phyloP scores from a whole-genome alignment of 2,329 filamentous ascomycete genomes.

The Pseudocercospora musae region DNA sequence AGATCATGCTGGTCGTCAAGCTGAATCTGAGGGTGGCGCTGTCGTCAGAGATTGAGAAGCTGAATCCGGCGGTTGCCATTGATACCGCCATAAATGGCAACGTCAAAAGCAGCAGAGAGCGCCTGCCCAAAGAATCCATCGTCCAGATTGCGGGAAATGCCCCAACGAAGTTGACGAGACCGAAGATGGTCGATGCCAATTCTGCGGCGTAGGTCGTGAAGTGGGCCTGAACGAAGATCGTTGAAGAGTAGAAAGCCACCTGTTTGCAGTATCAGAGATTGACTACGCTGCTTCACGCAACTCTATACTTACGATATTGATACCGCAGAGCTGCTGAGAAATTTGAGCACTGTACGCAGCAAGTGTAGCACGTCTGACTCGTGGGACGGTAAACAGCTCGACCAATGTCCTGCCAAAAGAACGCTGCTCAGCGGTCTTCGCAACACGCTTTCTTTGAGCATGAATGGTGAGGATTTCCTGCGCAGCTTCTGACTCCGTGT shows the following conservation, averaged over 20 bases:
- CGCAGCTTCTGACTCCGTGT: conserved; percentile 29
- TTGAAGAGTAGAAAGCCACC: conserved; percentile 36
- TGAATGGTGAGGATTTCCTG: conserved; percentile 35
- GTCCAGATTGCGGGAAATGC: conserved; percentile 44
- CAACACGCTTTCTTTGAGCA: conserved; percentile 20
- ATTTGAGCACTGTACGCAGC: conserved; percentile 34
- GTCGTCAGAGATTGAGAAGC: conserved; percentile 33
- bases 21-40: background rate
- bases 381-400: conserved; percentile 43
- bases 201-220: conserved; percentile 37
- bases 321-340: conserved; percentile 32
- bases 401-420: conserved; percentile 34
- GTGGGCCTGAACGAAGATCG: conserved; percentile 36
- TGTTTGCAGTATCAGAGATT: background rate
- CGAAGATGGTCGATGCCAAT: conserved; percentile 42
- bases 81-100: conserved; percentile 34
- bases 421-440: conserved; percentile 34
- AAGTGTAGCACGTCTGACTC: conserved; percentile 43
- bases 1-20: conserved; percentile 40
- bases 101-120: conserved; percentile 28
- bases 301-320: conserved; percentile 24
- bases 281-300: background rate
- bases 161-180: conserved; percentile 45
- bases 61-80: conserved; percentile 37
- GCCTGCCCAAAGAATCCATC: conserved; percentile 44